These are phyloP conservation scores for Diaporthe velutina DNA, from an alignment of 2,329 filamentous ascomycete genomes.

Conservation along the genomic window DNA sequence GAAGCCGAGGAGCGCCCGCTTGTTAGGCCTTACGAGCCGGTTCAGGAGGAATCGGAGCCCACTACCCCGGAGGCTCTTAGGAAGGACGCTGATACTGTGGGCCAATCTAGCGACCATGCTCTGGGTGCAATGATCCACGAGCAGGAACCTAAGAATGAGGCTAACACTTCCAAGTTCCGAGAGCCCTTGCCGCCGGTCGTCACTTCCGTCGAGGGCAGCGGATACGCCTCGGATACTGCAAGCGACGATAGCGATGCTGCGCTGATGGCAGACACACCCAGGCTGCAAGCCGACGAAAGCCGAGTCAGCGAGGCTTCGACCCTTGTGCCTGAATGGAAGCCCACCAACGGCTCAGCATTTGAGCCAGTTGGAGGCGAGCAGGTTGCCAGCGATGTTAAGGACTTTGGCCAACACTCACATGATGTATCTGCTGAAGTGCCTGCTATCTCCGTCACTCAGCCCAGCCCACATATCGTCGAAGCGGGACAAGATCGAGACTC, in stretches of 20 bases:
- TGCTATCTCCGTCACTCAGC: constrained; percentile 58
- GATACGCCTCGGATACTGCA: constrained; percentile 72
- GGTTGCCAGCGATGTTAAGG: constrained; percentile 40
- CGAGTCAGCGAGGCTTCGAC: constrained; percentile 40
- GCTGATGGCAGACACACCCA: constrained; percentile 41
- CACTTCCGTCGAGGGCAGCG: constrained; percentile 75
- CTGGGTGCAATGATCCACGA: constrained; percentile 71
- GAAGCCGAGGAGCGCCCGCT: constrained; percentile 70
- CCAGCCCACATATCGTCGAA: constrained; percentile 54
- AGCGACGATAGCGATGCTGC: constrained; percentile 56
- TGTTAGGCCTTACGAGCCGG: constrained; percentile 64
- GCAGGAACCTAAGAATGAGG: constrained; percentile 63
- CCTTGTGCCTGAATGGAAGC: constrained; percentile 20
- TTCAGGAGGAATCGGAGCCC: constrained; percentile 45
- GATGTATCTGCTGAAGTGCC: constrained; percentile 50
- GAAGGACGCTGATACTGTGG: constrained; percentile 46
- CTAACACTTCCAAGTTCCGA: constrained; percentile 69
- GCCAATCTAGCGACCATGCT: constrained; percentile 70
- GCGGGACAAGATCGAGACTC: constrained; percentile 45
- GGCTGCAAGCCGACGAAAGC: constrained; percentile 40
- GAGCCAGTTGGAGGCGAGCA: background rate
- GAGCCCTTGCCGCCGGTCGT: constrained; percentile 80
- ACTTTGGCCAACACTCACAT: constrained; percentile 11
- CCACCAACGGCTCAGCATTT: constrained; percentile 20
- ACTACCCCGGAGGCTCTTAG: constrained; percentile 40